Evolutionary conservation across 2,329 filamentous ascomycete genomes (phyloP).

Genomic region (Sordariomycetes sp.): DNA sequence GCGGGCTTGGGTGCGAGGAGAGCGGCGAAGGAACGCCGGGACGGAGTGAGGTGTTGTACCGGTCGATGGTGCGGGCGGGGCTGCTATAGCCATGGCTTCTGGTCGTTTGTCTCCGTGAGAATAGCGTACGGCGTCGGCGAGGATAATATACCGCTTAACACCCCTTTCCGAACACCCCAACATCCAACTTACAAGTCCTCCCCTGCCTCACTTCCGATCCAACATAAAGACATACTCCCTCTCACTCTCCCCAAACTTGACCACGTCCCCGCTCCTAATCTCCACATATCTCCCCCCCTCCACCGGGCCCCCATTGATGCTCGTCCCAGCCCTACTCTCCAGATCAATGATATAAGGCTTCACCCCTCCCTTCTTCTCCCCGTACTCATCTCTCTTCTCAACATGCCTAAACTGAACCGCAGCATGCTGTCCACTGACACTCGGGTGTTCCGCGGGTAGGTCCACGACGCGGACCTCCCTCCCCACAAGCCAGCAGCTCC

Average conservation of each 20-base stretch:
- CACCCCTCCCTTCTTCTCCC: slow-evolving; percentile 66
- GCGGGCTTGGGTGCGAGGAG: background rate
- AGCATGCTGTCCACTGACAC: slow-evolving; percentile 89
- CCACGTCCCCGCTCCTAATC: slow-evolving; percentile 74
- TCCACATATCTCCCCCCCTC: slow-evolving; percentile 74
- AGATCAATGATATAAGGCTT: slow-evolving; percentile 87
- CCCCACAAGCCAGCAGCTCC: slow-evolving; percentile 86
- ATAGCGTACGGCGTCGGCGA: background rate
- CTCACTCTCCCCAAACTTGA: slow-evolving; percentile 77
- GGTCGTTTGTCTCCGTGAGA: background rate
- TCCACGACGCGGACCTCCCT: slow-evolving; percentile 73
- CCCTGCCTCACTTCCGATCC: background rate
- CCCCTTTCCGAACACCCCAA: background rate
- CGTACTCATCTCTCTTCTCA: slow-evolving; percentile 74
- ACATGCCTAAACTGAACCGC: slow-evolving; percentile 85
- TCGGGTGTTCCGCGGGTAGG: slow-evolving; percentile 75
- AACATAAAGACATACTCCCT: slow-evolving; percentile 96
- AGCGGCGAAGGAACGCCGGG: background rate
- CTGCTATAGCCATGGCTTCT: background rate
- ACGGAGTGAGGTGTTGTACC: background rate
- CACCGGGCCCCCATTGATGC: slow-evolving; percentile 61
- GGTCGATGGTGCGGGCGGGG: slow-evolving; percentile 3
- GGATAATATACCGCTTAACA: background rate
- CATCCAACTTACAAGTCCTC: background rate
- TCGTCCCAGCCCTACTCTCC: slow-evolving; percentile 84